Evolutionary conservation across 2,329 filamentous ascomycete genomes (phyloP).

Genomic region (Septoria petroselini): DNA sequence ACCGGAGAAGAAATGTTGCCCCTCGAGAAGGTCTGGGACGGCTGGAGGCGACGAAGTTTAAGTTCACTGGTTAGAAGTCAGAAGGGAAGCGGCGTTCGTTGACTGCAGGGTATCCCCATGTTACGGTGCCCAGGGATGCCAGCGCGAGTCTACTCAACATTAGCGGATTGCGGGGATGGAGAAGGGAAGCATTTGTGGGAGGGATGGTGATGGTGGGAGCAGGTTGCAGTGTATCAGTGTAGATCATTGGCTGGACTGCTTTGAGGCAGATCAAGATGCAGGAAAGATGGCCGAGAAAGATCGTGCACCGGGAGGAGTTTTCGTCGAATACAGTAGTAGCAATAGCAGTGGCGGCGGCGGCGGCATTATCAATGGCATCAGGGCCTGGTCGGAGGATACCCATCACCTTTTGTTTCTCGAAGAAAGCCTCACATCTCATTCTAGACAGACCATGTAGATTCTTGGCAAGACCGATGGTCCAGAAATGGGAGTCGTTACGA

Average conservation of each 20-base stretch:
- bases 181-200: neutral
- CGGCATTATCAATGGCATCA: constrained; percentile 10
- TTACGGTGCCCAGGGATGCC: neutral
- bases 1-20: constrained; percentile 90
- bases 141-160: neutral
- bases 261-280: neutral
- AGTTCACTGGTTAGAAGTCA: constrained; percentile 53
- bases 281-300: neutral
- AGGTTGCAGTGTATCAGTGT: neutral
- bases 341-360: too few relatives aligned
- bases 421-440: too few relatives aligned
- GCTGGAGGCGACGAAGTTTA: constrained; percentile 82
- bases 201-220: neutral
- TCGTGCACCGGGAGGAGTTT: too few relatives aligned
- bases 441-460: too few relatives aligned
- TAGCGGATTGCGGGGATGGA: neutral
- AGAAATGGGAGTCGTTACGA: too few relatives aligned
- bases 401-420: too few relatives aligned
- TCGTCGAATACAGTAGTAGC: neutral
- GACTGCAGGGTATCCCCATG: constrained; percentile 11
- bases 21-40: constrained; percentile 85
- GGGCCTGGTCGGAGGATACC: constrained; percentile 16
- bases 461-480: too few relatives aligned
- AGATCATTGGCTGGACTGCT: neutral
- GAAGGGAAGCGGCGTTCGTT: constrained; percentile 21